Percentiles rank a stretch among this genome's conserved stretches.
These are phyloP conservation scores for Diplodia scrobiculata DNA, from an alignment of 2,329 filamentous ascomycete genomes.

Conservation along the genomic window DNA sequence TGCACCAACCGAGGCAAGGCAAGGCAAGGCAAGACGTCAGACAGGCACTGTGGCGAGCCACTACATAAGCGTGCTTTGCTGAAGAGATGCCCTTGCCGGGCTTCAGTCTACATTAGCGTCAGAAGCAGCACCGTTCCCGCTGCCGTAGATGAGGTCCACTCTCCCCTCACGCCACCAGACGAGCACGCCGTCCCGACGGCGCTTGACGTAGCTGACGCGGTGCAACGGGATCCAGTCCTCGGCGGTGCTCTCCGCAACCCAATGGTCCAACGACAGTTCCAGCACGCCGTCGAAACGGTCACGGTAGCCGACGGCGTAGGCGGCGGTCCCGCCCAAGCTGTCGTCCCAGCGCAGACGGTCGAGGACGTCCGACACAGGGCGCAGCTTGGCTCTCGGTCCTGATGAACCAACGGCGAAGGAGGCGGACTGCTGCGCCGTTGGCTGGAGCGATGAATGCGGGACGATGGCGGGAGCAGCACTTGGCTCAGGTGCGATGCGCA, in stretches of 20 bases:
- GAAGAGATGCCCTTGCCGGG: neutral
- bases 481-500: conserved; percentile 11
- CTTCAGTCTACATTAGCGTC: neutral
- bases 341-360: conserved; percentile 50
- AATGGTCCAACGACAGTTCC: conserved; percentile 49
- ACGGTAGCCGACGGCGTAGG: conserved; percentile 53
- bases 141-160: conserved; percentile 48
- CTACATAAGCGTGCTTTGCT: neutral
- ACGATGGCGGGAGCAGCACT: conserved; percentile 1
- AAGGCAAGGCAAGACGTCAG: neutral
- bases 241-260: conserved; percentile 52
- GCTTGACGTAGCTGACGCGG: conserved; percentile 40
- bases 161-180: conserved; percentile 51
- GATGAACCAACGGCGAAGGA: neutral
- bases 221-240: conserved; percentile 57
- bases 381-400: conserved; percentile 28
- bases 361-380: conserved; percentile 42
- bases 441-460: conserved; percentile 4
- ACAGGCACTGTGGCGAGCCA: conserved; percentile 5
- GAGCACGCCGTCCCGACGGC: conserved; percentile 35
- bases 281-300: conserved; percentile 52
- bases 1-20: neutral
- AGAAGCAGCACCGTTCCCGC: conserved; percentile 33
- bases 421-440: neutral
- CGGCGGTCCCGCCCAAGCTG: conserved; percentile 31